These are phyloP conservation scores for Monilinia polystroma DNA, from an alignment of 2,329 filamentous ascomycete species.

Conservation along the genomic window DNA sequence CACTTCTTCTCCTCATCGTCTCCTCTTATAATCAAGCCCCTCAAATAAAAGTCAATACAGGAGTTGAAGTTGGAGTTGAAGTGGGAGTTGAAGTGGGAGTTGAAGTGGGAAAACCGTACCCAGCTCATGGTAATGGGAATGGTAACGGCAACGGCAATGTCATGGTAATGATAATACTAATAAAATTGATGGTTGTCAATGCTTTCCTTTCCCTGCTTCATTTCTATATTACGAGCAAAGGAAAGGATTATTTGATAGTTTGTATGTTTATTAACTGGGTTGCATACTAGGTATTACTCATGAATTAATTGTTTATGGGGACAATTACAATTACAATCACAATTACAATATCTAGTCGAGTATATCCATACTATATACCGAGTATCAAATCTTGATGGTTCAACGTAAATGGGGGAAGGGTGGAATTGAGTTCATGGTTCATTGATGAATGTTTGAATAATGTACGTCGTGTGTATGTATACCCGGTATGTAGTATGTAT, in stretches of 20 bases:
- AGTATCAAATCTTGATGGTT: conserved; percentile 3
- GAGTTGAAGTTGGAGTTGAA: not conserved
- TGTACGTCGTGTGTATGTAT: too few species aligned
- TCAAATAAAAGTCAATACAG: not conserved
- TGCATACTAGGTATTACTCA: too few species aligned
- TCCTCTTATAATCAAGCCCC: not conserved
- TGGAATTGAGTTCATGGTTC: not conserved
- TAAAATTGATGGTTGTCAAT: not conserved
- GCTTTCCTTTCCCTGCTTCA: conserved; percentile 2
- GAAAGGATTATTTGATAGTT: too few species aligned
- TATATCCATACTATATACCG: not conserved
- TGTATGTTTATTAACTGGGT: not conserved
- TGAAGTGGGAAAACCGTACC: too few species aligned
- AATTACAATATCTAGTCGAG: too few species aligned
- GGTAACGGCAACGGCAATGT: too few species aligned
- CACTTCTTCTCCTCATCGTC: not conserved
- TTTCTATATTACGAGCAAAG: too few species aligned
- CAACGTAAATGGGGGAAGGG: too few species aligned
- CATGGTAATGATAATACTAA: too few species aligned
- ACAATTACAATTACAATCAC: not conserved
- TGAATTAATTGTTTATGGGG: not conserved
- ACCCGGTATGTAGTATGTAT: too few species aligned
- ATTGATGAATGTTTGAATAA: not conserved
- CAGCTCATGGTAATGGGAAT: too few species aligned
- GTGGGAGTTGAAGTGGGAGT: not conserved